Percentiles rank a stretch among this genome's conserved stretches.
These are phyloP conservation scores for Fusarium euwallaceae DNA, from an alignment of 2,329 filamentous ascomycete genomes.

Conservation along the genomic window DNA sequence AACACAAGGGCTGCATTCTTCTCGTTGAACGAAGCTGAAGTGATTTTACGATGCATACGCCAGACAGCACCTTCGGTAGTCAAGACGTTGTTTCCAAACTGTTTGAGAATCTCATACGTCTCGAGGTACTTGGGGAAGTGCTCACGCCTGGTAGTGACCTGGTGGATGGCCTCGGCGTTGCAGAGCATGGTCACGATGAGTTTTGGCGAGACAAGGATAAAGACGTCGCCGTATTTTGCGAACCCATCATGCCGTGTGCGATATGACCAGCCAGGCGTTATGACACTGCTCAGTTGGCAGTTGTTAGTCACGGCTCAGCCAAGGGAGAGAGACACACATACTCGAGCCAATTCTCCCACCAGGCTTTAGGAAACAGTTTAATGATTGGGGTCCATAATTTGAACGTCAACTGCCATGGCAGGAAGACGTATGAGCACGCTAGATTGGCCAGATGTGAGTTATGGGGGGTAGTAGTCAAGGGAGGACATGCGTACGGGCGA, in stretches of 20 bases:
- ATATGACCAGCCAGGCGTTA: conserved; percentile 73
- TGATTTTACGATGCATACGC: conserved; percentile 80
- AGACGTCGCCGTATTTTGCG: conserved; percentile 70
- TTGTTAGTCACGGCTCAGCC: conserved; percentile 20
- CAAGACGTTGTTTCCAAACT: conserved; percentile 79
- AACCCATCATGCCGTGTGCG: conserved; percentile 69
- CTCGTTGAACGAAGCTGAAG: conserved; percentile 80
- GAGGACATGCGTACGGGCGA: conserved; percentile 60
- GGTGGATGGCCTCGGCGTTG: conserved; percentile 74
- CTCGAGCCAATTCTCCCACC: conserved; percentile 71
- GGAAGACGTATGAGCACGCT: conserved; percentile 65
- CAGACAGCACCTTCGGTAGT: conserved; percentile 77
- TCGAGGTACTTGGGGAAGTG: conserved; percentile 70
- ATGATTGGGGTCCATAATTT: conserved; percentile 69
- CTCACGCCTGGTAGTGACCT: conserved; percentile 75
- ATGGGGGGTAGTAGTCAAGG: neutral
- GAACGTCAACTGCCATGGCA: conserved; percentile 68
- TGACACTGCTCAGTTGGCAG: conserved; percentile 54
- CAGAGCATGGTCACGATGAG: conserved; percentile 67
- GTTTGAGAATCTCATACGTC: conserved; percentile 52
- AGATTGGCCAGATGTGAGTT: neutral
- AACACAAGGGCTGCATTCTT: conserved; percentile 79
- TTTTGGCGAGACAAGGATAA: conserved; percentile 73
- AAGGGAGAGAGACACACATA: conserved; percentile 54
- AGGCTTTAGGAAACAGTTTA: conserved; percentile 65